phyloP scores from a whole-genome alignment of 108 stramenopile genomes.

The Cyclotella atomus region DNA sequence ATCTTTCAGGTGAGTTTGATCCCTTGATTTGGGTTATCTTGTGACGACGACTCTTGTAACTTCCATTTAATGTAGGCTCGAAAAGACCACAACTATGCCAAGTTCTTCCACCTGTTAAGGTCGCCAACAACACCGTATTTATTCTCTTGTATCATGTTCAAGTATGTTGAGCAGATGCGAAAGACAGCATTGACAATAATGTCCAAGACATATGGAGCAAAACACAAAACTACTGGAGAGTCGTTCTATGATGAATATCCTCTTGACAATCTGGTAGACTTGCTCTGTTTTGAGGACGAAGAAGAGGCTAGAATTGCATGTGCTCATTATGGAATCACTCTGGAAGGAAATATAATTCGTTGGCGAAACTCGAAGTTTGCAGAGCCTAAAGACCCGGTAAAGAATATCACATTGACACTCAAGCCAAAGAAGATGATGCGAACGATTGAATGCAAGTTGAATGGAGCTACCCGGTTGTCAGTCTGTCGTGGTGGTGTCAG shows the following conservation, averaged over 20 bases:
- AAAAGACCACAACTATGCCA: slow-evolving; percentile 84
- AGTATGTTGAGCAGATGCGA: slow-evolving; percentile 87
- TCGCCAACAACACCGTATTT: slow-evolving; percentile 76
- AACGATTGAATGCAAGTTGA: slow-evolving; percentile 84
- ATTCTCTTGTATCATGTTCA: slow-evolving; percentile 88
- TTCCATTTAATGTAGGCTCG: slow-evolving; percentile 47
- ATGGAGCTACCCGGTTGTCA: slow-evolving; percentile 77
- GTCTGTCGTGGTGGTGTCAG: slow-evolving; percentile 87
- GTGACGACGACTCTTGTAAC: too few species aligned
- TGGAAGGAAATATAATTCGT: slow-evolving; percentile 56
- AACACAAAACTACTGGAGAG: slow-evolving; percentile 70
- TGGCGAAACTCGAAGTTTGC: slow-evolving; percentile 77
- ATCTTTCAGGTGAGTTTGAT: slow-evolving; percentile 73
- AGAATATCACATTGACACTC: slow-evolving; percentile 63
- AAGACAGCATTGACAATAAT: slow-evolving; percentile 78
- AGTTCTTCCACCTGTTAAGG: slow-evolving; percentile 77
- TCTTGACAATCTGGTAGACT: slow-evolving; percentile 55
- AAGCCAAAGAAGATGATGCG: slow-evolving; percentile 83
- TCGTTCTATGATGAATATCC: slow-evolving; percentile 83
- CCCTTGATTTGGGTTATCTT: too few species aligned
- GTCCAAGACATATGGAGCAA: slow-evolving; percentile 76
- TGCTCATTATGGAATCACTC: slow-evolving; percentile 78
- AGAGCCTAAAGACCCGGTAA: slow-evolving; percentile 78
- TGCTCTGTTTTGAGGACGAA: slow-evolving; percentile 83
- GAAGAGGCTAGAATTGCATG: slow-evolving; percentile 82